Base-by-base conservation (phyloP, 495 filamentous ascomycete species). In the Penicillium dipodomyicola region DNA sequence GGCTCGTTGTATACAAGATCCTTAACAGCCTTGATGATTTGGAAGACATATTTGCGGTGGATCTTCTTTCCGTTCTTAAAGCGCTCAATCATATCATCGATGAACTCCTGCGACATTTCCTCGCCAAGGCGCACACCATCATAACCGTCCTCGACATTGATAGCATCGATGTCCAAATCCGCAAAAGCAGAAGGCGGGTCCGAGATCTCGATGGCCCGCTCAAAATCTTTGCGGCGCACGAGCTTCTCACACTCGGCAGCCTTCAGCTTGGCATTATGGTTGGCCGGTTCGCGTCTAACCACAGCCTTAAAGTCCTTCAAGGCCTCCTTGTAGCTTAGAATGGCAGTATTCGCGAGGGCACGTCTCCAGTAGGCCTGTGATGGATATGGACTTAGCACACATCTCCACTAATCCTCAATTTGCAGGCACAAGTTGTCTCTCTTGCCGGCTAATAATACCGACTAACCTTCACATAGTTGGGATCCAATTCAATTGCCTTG, bases 31-130 rank as follows among this genome's bases (percentile, higher is more conserved):
- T 96, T 77, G 61, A 97, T 77, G 62, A 99, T 99, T 69, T 96
- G 90, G 79, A 92, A 97, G 54, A 89, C 94, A 72, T 96, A 99
- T 82, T 97, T 99, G 78, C 82, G 86, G 72, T 92, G 91, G 54
- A 99, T 80, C 71, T 88, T 91, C 82, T 97, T 96, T 57, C 94
- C 93, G 57, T 86, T 84, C 82, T 96, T 96, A 80, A 99, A 99
- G 35, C 94, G 78, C 70, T 91, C 79, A 50, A 93, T 89, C 95
- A 96, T 97, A 73, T 97, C 92, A 58, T 92, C 86, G 60, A 99
- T 87, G 63, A 99, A 99, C 67, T 96, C 92, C 63, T 90, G 82
- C 8, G 94, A 96, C 91, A 99, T 99, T 68, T 90, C 83, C 0
- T 86, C 78, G 27, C 80, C 90, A 45, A 99, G 75, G 42, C 75